A percentile compares a stretch with the other conserved stretches of the same genome.
Evolutionary conservation across 495 filamentous ascomycete genomes (phyloP).

Genomic region (Daldinia concentrica): DNA sequence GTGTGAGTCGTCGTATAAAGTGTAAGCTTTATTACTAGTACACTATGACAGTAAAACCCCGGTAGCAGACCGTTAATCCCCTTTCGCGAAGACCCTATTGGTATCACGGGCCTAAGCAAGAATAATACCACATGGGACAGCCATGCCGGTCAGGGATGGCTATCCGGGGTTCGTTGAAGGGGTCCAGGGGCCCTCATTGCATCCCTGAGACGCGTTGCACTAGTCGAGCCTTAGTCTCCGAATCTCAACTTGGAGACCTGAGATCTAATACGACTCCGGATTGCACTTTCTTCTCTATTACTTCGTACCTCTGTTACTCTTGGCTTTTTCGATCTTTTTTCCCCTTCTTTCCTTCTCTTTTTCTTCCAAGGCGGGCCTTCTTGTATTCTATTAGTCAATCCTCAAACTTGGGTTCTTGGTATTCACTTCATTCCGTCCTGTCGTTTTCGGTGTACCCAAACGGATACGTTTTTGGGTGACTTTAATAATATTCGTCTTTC

Average conservation of each 20-base stretch:
- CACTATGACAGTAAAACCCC: neutral
- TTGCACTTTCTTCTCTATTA: constrained; percentile 46
- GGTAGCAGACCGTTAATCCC: neutral
- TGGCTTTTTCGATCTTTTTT: constrained; percentile 35
- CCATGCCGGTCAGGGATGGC: constrained; percentile 19
- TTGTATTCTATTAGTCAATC: constrained; percentile 40
- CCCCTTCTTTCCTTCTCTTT: constrained; percentile 43
- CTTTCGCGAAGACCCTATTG: constrained; percentile 3
- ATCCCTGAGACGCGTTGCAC: constrained; percentile 50
- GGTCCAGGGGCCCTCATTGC: constrained; percentile 44
- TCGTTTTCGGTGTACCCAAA: constrained; percentile 27
- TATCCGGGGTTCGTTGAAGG: constrained; percentile 41
- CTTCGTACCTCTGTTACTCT: constrained; percentile 30
- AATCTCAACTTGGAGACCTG: constrained; percentile 40
- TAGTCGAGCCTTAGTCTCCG: constrained; percentile 34
- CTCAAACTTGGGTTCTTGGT: constrained; percentile 36
- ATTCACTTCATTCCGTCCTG: constrained; percentile 31
- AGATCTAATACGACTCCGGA: constrained; percentile 48
- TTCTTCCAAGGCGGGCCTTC: constrained; percentile 41
- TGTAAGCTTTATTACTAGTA: neutral
- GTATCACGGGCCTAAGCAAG: constrained; percentile 3
- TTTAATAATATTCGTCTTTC: constrained; percentile 27
- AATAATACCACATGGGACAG: constrained; percentile 20
- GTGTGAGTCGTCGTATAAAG: neutral
- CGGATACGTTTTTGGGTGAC: constrained; percentile 13